Conservation (phyloP, 1,284 basidiomycete genomes). For the Ganoderma sp. region DNA sequence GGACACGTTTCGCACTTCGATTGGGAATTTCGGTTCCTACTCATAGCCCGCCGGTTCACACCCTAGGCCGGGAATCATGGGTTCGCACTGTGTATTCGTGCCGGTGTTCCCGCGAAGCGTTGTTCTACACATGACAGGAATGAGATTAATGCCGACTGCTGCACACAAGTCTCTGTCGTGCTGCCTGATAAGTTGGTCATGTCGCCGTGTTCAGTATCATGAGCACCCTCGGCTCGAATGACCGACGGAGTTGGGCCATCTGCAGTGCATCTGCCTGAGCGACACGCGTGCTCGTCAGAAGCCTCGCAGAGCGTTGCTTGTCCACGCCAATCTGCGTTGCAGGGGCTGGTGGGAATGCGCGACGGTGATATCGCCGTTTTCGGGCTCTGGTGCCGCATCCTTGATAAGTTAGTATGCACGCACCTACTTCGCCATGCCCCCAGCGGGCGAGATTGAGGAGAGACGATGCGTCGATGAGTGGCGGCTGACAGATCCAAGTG, state of each 20-base stretch:
- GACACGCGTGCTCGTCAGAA: background rate
- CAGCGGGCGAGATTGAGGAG: slow-evolving; percentile 15
- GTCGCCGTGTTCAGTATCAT: background rate
- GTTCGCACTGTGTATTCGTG: background rate
- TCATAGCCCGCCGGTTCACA: slow-evolving; percentile 20
- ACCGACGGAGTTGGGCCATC: background rate
- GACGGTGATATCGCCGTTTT: slow-evolving; percentile 14
- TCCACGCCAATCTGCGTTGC: slow-evolving; percentile 6
- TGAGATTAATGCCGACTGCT: slow-evolving; percentile 17
- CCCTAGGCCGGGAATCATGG: slow-evolving; percentile 8
- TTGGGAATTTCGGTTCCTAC: slow-evolving; percentile 11
- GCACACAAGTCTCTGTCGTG: slow-evolving; percentile 11
- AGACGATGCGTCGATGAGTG: slow-evolving; percentile 3
- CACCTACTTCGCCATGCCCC: background rate
- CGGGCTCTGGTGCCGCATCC: background rate
- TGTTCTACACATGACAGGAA: slow-evolving; percentile 15
- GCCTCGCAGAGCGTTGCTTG: slow-evolving; percentile 4
- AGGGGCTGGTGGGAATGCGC: background rate
- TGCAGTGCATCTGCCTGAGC: no score
- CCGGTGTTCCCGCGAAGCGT: slow-evolving; percentile 6
- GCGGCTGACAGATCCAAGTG: slow-evolving; percentile 6
- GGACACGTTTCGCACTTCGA: slow-evolving; percentile 1
- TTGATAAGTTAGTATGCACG: slow-evolving; percentile 1
- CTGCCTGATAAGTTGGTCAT: background rate
- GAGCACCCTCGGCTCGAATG: background rate